Evolutionary conservation across 1,284 basidiomycete species (phyloP).

Genomic region (Lignosus rhinocerotis): DNA sequence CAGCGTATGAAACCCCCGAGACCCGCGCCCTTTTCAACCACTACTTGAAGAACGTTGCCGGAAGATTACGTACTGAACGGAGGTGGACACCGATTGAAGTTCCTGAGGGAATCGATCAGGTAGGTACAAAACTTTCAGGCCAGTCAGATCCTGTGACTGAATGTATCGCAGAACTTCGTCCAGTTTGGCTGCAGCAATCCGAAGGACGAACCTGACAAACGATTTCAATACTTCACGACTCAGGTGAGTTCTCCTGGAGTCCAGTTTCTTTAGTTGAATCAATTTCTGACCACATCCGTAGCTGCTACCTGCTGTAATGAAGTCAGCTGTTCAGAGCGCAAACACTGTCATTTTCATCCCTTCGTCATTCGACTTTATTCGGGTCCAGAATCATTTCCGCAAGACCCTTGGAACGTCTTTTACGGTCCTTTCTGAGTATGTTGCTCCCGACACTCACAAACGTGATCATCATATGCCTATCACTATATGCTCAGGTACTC

Average conservation of each 20-base stretch:
- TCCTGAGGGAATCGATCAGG: conserved; percentile 79
- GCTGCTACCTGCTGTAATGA: conserved; percentile 80
- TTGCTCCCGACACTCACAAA: not conserved
- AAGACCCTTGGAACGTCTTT: conserved; percentile 73
- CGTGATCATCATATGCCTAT: not conserved
- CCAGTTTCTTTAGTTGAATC: not conserved
- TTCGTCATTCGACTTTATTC: conserved; percentile 96
- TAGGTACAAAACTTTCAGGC: conserved; percentile 30
- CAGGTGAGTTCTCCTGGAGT: conserved; percentile 53
- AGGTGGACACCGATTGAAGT: conserved; percentile 74
- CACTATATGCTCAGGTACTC: conserved; percentile 73
- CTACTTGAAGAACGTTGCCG: conserved; percentile 79
- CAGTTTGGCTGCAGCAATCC: conserved; percentile 75
- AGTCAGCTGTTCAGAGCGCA: conserved; percentile 88
- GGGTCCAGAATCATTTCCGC: conserved; percentile 85
- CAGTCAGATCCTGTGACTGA: not conserved
- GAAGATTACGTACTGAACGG: conserved; percentile 74
- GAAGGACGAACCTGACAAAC: conserved; percentile 82
- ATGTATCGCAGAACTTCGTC: conserved; percentile 57
- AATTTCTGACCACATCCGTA: conserved; percentile 31
- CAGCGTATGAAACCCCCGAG: conserved; percentile 90
- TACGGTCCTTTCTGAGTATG: conserved; percentile 85
- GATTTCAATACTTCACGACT: conserved; percentile 85
- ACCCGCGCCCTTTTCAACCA: conserved; percentile 78
- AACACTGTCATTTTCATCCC: conserved; percentile 91